Conservation (phyloP, 257 asterid species). For the Buddleja alternifolia region DNA sequence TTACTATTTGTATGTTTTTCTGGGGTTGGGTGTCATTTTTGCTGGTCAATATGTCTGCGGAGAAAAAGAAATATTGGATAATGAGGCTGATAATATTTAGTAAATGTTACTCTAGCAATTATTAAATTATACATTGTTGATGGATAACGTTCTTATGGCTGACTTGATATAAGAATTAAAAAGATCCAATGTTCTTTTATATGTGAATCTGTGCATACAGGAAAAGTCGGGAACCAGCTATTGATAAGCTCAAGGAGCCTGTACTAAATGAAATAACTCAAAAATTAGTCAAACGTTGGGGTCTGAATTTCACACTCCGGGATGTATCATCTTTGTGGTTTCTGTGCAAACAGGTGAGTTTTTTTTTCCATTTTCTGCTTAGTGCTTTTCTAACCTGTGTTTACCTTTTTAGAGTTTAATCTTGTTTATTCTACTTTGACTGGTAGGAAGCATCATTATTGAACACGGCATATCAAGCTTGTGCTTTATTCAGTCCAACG, state of each 20-base stretch:
- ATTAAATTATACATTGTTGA: slow-evolving; percentile 4
- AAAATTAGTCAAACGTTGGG: slow-evolving; percentile 63
- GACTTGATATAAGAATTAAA: slow-evolving; percentile 13
- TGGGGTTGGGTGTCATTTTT: slow-evolving; percentile 11
- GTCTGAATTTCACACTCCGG: slow-evolving; percentile 65
- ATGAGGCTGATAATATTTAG: slow-evolving; percentile 15
- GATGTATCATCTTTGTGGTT: slow-evolving; percentile 87
- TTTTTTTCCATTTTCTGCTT: slow-evolving; percentile 16
- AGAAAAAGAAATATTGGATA: background rate
- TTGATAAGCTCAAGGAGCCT: slow-evolving; percentile 81
- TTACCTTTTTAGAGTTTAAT: slow-evolving; percentile 19
- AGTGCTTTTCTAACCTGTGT: slow-evolving; percentile 19
- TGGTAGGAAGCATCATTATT: slow-evolving; percentile 89
- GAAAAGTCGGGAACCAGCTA: slow-evolving; percentile 85
- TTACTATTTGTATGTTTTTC: background rate
- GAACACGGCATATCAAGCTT: slow-evolving; percentile 82
- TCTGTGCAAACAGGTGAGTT: slow-evolving; percentile 83
- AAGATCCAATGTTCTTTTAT: slow-evolving; percentile 16
- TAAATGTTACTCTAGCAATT: background rate
- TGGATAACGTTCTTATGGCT: slow-evolving; percentile 18
- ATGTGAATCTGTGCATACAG: slow-evolving; percentile 62
- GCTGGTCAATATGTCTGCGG: slow-evolving; percentile 2
- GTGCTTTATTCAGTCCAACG: slow-evolving; percentile 75
- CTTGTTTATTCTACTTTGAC: slow-evolving; percentile 19
- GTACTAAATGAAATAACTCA: slow-evolving; percentile 63